phyloP scores from a whole-genome alignment of 1,284 basidiomycete species.

The Lignosus rhinocerotis region DNA sequence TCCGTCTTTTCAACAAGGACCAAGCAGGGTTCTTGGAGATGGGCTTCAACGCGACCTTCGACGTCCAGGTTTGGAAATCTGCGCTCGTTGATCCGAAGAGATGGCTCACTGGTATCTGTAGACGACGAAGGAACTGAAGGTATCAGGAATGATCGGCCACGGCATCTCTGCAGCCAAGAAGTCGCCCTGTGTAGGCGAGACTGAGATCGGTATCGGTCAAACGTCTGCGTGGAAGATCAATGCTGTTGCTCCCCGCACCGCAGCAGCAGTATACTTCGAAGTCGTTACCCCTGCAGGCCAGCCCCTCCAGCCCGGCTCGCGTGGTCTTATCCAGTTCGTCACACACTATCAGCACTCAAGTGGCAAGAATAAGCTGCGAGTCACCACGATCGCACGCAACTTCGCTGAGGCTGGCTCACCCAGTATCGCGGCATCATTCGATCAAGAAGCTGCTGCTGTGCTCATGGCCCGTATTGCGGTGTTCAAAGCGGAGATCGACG shows the following conservation, averaged over 20 bases:
- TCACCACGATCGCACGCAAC: constrained; percentile 95
- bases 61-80: constrained; percentile 75
- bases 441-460: constrained; percentile 98
- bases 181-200: constrained; percentile 95
- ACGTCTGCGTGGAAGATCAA: constrained; percentile 99
- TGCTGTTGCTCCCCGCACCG: constrained; percentile 85
- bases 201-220: constrained; percentile 98
- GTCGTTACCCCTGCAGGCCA: constrained; percentile 99
- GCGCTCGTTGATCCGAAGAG: neutral
- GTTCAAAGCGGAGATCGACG: constrained; percentile 99
- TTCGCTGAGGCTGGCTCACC: constrained; percentile 97
- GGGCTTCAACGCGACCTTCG: constrained; percentile 99
- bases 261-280: constrained; percentile 96
- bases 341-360: constrained; percentile 99
- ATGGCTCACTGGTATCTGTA: constrained; percentile 32
- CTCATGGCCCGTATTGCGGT: constrained; percentile 99
- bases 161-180: constrained; percentile 98
- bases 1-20: constrained; percentile 93
- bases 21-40: constrained; percentile 91
- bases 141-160: constrained; percentile 97
- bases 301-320: constrained; percentile 86
- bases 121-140: constrained; percentile 99
- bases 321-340: constrained; percentile 97
- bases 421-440: constrained; percentile 91
- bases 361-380: constrained; percentile 91